Conservation (phyloP, 2,329 filamentous ascomycete genomes). For the Arachnomyces sp. region DNA sequence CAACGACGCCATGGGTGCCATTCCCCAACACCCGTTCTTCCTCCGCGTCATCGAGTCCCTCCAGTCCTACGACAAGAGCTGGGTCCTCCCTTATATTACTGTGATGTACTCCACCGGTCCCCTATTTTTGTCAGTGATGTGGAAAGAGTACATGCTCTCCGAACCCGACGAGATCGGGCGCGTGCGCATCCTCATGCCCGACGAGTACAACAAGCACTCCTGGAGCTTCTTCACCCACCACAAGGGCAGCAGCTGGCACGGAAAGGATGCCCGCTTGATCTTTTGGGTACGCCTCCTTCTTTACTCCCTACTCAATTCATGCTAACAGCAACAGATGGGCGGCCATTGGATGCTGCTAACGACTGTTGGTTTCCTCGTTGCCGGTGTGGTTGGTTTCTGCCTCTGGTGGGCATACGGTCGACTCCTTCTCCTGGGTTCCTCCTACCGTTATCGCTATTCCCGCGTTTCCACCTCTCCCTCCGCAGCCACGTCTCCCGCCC, state of each 20-base stretch:
- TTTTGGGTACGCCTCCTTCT: conserved; percentile 48
- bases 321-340: conserved; percentile 37
- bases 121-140: conserved; percentile 66
- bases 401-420: conserved; percentile 47
- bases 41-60: conserved; percentile 60
- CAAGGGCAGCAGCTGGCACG: conserved; percentile 59
- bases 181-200: conserved; percentile 60
- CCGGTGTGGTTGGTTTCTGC: conserved; percentile 39
- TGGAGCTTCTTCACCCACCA: conserved; percentile 69
- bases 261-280: conserved; percentile 55
- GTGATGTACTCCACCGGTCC: conserved; percentile 75
- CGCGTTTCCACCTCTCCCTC: conserved; percentile 13
- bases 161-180: conserved; percentile 40
- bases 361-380: conserved; percentile 43
- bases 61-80: conserved; percentile 60
- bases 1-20: conserved; percentile 71
- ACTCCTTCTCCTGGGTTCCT: conserved; percentile 33
- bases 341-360: conserved; percentile 51
- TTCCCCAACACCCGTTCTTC: conserved; percentile 69
- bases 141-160: conserved; percentile 61
- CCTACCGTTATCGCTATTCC: conserved; percentile 34
- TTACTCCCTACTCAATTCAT: background rate
- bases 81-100: conserved; percentile 65
- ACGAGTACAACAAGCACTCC: conserved; percentile 59
- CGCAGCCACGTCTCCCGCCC: conserved; percentile 17